Base-by-base conservation (phyloP, 2,329 filamentous ascomycete species). In the Nemania sp. region DNA sequence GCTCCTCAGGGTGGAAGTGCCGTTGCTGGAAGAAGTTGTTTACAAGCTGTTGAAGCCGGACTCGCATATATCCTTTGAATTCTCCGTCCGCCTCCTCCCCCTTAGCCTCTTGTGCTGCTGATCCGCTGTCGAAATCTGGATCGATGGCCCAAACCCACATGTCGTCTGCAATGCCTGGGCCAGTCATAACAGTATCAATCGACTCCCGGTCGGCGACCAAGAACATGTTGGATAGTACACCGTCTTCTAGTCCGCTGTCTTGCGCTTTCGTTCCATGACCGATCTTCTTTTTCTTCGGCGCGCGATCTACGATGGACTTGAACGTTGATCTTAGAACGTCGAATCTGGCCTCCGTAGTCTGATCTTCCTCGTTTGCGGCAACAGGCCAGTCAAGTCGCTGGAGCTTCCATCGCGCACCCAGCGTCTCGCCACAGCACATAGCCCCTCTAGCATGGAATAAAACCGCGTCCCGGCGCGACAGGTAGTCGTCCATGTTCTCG, bases 111-210 rank as follows among this genome's bases (percentile, higher is more conserved):
- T n/a, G n/a, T n/a, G n/a, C n/a, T n/a, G n/a, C n/a, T n/a, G n/a
- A 43, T 19, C 3, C 15, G 9, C 12, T 28, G 14, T 43, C 20
- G 20, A 22, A 40, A 40, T 40, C 36, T 20, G 15, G n/a, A 11
- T 40, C 36, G 20, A 48, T 19, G 26, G 45, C 45, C 45, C 45
- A 48, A 3, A 48, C 33, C 33, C 33, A 39, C 45, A 48, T 48
- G 45, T 39, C 45, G 6, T 48, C 45, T 5, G 20, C 36, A 23
- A 33, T 22, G 15, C 24, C 24, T 22, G 42, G 20, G 7, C 3
- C 7, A 12, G 42, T 20, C 24, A 33, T 33, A 30, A 46, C 42
- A 15, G n/a, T 33, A 5, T 46, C 12, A 17, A 46, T 36, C 5
- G 42, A 46, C 17, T 31, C 42, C 6, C 26, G 42, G 22, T 22